Conservation (phyloP, 2,329 filamentous ascomycete genomes). For the Fusarium nurragi region DNA sequence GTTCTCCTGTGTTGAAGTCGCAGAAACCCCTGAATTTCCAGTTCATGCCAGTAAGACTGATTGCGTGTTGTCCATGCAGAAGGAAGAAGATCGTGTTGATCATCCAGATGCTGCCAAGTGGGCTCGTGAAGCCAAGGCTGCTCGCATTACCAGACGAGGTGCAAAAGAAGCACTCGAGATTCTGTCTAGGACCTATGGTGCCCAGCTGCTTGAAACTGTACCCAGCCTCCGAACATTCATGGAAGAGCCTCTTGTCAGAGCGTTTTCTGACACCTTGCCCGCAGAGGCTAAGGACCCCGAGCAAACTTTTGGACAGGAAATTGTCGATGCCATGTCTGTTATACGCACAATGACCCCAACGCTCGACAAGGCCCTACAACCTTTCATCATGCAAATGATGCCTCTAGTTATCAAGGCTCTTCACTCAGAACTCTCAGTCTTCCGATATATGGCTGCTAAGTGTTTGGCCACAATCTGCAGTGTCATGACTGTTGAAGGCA, state of each 20-base stretch:
- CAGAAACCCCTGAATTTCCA: slow-evolving; percentile 94
- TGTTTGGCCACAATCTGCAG: slow-evolving; percentile 98
- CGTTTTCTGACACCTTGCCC: slow-evolving; percentile 78
- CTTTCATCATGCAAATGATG: slow-evolving; percentile 84
- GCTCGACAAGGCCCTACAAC: slow-evolving; percentile 76
- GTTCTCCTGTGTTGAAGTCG: slow-evolving; percentile 97
- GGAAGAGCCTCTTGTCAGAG: slow-evolving; percentile 78
- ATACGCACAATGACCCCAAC: slow-evolving; percentile 94
- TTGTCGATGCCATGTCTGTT: slow-evolving; percentile 93
- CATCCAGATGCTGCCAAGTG: slow-evolving; percentile 91
- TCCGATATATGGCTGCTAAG: slow-evolving; percentile 96
- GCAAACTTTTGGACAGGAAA: slow-evolving; percentile 83
- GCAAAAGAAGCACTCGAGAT: slow-evolving; percentile 95
- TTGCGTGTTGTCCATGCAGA: slow-evolving; percentile 90
- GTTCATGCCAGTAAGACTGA: slow-evolving; percentile 81
- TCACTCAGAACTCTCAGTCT: slow-evolving; percentile 87
- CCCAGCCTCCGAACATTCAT: slow-evolving; percentile 85
- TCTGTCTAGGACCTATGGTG: slow-evolving; percentile 80
- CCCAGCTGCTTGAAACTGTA: slow-evolving; percentile 80
- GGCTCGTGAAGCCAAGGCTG: slow-evolving; percentile 87
- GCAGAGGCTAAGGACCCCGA: slow-evolving; percentile 77
- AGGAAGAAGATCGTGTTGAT: slow-evolving; percentile 95
- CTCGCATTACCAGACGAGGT: slow-evolving; percentile 88
- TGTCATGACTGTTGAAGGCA: slow-evolving; percentile 91
- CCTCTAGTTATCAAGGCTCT: slow-evolving; percentile 88